Conservation (phyloP, 805 yeast species). For the Saccharomycopsis schoenii region DNA sequence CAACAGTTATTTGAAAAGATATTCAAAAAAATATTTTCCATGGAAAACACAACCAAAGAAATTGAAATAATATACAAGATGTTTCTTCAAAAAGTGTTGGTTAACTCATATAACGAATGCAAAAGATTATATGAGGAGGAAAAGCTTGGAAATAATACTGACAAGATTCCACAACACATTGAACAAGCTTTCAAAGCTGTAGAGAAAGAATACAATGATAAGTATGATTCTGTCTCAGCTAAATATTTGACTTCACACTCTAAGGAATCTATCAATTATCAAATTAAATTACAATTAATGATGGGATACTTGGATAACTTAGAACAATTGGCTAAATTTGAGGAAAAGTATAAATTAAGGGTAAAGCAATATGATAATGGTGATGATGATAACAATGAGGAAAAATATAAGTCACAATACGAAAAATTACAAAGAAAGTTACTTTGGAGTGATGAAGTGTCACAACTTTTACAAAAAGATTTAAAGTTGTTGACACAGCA, state of each 20-base stretch:
- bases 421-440: slow-evolving; percentile 26
- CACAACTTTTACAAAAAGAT: slow-evolving; percentile 28
- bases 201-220: slow-evolving; percentile 3
- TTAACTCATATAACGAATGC: background rate
- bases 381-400: slow-evolving; percentile 10
- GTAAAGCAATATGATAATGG: slow-evolving; percentile 11
- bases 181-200: slow-evolving; percentile 16
- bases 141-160: background rate
- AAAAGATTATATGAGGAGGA: background rate
- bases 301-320: background rate
- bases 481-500: slow-evolving; percentile 24
- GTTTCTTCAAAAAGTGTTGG: background rate
- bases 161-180: slow-evolving; percentile 14
- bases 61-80: background rate
- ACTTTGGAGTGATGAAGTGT: slow-evolving; percentile 31
- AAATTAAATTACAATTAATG: background rate
- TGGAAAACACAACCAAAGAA: background rate
- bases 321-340: background rate
- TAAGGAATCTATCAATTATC: background rate
- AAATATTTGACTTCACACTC: background rate
- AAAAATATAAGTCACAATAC: slow-evolving; percentile 21
- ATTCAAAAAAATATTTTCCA: background rate
- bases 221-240: slow-evolving; percentile 10
- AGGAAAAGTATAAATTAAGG: background rate
- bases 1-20: background rate